Evolutionary conservation across 768 basidiomycete species (phyloP).

Genomic region (Naganishia onofrii): DNA sequence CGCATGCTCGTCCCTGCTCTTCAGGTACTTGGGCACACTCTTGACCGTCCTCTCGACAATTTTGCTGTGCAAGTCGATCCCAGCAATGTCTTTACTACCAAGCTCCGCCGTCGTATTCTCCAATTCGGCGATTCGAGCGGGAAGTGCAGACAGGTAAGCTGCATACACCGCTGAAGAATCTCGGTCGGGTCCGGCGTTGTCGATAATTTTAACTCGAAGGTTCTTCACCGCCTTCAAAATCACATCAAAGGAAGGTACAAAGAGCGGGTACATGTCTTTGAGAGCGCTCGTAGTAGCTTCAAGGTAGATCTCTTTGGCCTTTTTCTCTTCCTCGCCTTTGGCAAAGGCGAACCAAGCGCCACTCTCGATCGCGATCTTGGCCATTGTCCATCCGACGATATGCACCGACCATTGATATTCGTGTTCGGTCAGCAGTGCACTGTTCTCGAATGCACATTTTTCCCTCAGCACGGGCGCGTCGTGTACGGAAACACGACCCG

Average conservation of each 20-base stretch:
- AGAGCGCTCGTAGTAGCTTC: background rate
- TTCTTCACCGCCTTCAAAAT: background rate
- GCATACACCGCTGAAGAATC: conserved; percentile 1
- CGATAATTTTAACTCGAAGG: conserved; percentile 6
- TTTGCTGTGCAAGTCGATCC: conserved; percentile 17
- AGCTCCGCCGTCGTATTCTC: background rate
- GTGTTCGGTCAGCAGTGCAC: conserved; percentile 7
- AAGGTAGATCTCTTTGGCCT: conserved; percentile 11
- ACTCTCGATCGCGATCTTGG: conserved; percentile 20
- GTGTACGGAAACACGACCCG: conserved; percentile 1
- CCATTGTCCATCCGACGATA: conserved; percentile 20
- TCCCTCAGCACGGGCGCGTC: conserved; percentile 5
- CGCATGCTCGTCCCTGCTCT: background rate
- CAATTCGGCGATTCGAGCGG: conserved; percentile 10
- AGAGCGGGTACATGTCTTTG: conserved; percentile 29
- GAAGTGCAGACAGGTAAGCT: conserved; percentile 12
- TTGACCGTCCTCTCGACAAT: conserved; percentile 13
- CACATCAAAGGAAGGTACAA: conserved; percentile 19
- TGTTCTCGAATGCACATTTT: conserved; percentile 22
- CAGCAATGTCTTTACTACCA: conserved; percentile 18
- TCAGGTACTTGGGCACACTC: conserved; percentile 18
- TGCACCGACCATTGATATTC: conserved; percentile 27
- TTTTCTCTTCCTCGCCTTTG: background rate
- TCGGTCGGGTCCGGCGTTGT: background rate
- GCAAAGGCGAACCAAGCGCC: conserved; percentile 18